Evolutionary conservation across 345 rosid genomes (phyloP).

Genomic region (Boechera retrofracta): DNA sequence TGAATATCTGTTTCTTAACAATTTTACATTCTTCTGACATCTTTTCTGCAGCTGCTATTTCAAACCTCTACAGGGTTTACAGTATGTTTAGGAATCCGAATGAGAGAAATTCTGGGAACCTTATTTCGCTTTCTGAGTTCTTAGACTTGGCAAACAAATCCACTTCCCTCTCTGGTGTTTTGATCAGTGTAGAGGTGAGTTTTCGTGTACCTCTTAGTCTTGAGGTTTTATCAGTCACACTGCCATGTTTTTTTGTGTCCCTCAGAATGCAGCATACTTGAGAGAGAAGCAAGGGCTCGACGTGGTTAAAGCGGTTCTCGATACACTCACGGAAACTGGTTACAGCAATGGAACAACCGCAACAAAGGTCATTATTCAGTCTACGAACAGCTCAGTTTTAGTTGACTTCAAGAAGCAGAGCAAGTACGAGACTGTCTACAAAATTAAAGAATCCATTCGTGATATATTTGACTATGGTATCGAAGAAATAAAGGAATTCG

Average conservation of each 20-base stretch:
- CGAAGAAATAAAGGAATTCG: conserved; percentile 64
- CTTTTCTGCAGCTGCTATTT: conserved; percentile 54
- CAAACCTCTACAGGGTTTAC: conserved; percentile 48
- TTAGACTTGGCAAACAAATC: conserved; percentile 61
- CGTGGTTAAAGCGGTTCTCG: conserved; percentile 58
- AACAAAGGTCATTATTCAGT: conserved; percentile 71
- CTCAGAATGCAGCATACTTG: conserved; percentile 71
- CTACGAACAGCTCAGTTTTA: conserved; percentile 68
- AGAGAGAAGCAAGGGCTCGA: conserved; percentile 53
- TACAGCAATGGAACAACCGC: conserved; percentile 45
- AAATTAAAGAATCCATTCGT: conserved; percentile 56
- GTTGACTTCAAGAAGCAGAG: conserved; percentile 53
- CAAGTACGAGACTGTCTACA: conserved; percentile 61
- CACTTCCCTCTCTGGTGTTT: conserved; percentile 63
- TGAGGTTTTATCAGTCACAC: neutral
- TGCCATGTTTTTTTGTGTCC: neutral
- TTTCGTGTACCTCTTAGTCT: conserved; percentile 9
- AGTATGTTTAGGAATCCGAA: conserved; percentile 59
- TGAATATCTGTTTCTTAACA: neutral
- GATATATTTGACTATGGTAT: conserved; percentile 50
- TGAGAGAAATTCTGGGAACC: conserved; percentile 51
- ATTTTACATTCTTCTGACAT: neutral
- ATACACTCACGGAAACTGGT: conserved; percentile 59
- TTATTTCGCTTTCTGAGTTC: conserved; percentile 57
- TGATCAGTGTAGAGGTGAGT: conserved; percentile 81